A percentile compares a stretch with the other conserved stretches of the same genome.
Conservation (phyloP, 768 basidiomycete species). For the Coprinellus aureogranulatus region DNA sequence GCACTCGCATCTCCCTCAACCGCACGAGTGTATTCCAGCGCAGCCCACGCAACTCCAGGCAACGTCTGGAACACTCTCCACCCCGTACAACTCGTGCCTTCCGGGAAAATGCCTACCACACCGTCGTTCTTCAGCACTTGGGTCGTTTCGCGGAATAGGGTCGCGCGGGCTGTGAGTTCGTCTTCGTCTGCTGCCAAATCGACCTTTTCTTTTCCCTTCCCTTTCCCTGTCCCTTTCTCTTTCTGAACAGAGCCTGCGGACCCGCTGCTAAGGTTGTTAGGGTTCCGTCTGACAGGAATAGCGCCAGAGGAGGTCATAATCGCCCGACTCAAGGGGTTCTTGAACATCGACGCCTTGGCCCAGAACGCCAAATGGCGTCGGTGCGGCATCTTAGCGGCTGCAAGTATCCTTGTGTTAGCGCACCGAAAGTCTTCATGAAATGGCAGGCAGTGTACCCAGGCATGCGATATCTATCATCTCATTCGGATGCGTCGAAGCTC, state of each 20-base stretch:
- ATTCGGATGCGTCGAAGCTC: constrained; percentile 64
- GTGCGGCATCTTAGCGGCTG: constrained; percentile 58
- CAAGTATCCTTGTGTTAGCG: not conserved
- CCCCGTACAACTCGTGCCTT: constrained; percentile 55
- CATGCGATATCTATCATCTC: constrained; percentile 62
- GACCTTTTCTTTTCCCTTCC: constrained; percentile 4
- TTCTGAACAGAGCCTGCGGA: no score
- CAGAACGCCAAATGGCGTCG: constrained; percentile 55
- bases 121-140: constrained; percentile 50
- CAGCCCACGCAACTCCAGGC: constrained; percentile 71
- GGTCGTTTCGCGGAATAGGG: constrained; percentile 56
- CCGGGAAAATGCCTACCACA: constrained; percentile 68
- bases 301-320: constrained; percentile 64
- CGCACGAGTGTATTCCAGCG: constrained; percentile 61
- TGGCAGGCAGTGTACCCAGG: constrained; percentile 31
- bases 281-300: constrained; percentile 69
- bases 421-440: no score
- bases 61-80: constrained; percentile 46
- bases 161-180: constrained; percentile 29
- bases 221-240: not conserved
- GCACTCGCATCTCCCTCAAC: constrained; percentile 18
- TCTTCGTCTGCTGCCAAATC: not conserved
- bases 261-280: constrained; percentile 31
- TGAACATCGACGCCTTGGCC: constrained; percentile 73
- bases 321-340: constrained; percentile 48